phyloP scores from a whole-genome alignment of 306 rosid genomes.

The Ziziphus jujuba region DNA sequence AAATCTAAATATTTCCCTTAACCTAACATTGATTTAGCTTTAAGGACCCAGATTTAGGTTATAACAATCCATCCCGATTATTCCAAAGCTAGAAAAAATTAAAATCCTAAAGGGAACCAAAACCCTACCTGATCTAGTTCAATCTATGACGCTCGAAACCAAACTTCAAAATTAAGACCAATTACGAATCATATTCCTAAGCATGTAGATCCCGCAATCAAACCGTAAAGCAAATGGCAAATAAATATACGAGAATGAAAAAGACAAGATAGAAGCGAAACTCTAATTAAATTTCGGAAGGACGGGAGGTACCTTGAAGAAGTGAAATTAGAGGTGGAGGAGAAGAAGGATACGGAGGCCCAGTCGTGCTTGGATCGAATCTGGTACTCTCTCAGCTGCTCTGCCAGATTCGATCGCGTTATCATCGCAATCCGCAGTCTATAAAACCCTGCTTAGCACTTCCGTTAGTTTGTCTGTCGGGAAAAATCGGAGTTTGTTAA shows the following conservation, averaged over 20 bases:
- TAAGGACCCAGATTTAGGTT: neutral
- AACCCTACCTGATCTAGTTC: slow-evolving; percentile 1
- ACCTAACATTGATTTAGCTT: neutral
- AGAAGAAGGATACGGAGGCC: slow-evolving; percentile 98
- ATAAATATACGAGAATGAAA: neutral
- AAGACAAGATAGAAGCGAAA: neutral
- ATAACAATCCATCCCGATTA: neutral
- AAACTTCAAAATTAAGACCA: neutral
- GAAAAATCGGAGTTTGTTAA: slow-evolving; percentile 11
- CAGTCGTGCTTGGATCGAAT: slow-evolving; percentile 98
- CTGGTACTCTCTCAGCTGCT: slow-evolving; percentile 96
- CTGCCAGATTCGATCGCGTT: slow-evolving; percentile 99
- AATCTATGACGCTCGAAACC: neutral
- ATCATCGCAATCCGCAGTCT: slow-evolving; percentile 52
- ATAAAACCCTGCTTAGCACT: slow-evolving; percentile 6
- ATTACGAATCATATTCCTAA: neutral
- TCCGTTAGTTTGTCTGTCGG: slow-evolving; percentile 26
- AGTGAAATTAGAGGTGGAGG: slow-evolving; percentile 72
- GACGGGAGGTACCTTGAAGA: slow-evolving; percentile 59
- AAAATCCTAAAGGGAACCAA: neutral
- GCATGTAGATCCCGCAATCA: slow-evolving; percentile 8
- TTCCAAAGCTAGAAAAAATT: neutral
- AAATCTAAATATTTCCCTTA: neutral
- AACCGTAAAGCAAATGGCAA: neutral
- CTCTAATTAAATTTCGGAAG: neutral